Evolutionary conservation across 2,329 filamentous ascomycete genomes (phyloP), one percentile per base, ranked within the genome.

Genomic region (Curvularia sp.): DNA sequence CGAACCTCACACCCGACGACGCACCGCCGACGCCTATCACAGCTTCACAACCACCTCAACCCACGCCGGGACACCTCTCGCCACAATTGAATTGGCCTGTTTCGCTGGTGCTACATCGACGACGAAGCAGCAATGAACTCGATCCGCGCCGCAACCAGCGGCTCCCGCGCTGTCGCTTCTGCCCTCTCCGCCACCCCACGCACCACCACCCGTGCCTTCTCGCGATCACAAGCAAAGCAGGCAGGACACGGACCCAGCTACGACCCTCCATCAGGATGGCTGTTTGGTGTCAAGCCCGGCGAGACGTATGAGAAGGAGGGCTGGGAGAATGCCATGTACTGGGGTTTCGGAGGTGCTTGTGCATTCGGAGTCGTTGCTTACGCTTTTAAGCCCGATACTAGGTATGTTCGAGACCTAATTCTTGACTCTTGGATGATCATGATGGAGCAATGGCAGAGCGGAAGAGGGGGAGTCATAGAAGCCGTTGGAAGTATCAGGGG

Each of bases 351-450:
- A 77, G 92, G 91, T 54, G 89, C 88, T 73, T 80, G 96, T 73
- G 80, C 87, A 28, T 83, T 92, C 65, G 89, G 88, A 54, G 87
- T 86, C 61, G 83, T 97, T 66, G 92, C 90, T 66, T 92, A 97
- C 81, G 92, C 92, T 63, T 98, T 95, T 78, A 98, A 98, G 88
- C 95, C 95, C 53, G 95, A 99, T 85, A 98, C 94, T 64, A 96
- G 92, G 95, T 99, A 85, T 83, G 93, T 92, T 13, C 33, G 18
- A 47, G 20, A n/a, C 22, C 9, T 41, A 33, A 33, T 46, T 53
- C 42, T 50, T 41, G 5, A 49, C 57, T 47, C 31, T 38, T n/a
- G 35, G 3, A 3, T 15, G 38, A 10, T 4, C 4, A n/a, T 33
- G 35, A 41, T 24, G 41, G 18, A 20, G 33, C 20, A n/a, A n/a